Conservation (phyloP, 23 red algal genomes). For the Gracilaria gracilis region DNA sequence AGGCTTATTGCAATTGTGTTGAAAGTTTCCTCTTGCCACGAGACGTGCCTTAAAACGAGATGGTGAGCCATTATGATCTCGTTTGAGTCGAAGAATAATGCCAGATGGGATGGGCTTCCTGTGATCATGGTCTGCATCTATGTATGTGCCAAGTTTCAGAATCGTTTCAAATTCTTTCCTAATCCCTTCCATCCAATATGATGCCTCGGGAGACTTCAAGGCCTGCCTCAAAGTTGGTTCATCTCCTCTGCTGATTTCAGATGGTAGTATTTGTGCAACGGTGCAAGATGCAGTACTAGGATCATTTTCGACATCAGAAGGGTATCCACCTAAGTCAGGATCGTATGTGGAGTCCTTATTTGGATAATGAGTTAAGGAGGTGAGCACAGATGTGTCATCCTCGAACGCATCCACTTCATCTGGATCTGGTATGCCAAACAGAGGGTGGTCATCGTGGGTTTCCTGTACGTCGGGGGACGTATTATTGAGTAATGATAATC, state of each 20-base stretch:
- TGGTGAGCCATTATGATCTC: constrained; percentile 15
- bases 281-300: neutral
- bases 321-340: neutral
- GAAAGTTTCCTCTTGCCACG: constrained; percentile 50
- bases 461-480: no score
- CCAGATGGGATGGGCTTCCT: constrained; percentile 8
- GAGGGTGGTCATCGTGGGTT: no score
- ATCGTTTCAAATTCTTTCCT: constrained; percentile 41
- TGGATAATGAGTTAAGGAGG: constrained; percentile 3
- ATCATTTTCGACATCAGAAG: neutral
- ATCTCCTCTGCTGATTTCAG: constrained; percentile 11
- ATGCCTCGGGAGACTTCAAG: neutral
- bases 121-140: neutral
- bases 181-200: constrained; percentile 32
- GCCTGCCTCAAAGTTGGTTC: constrained; percentile 26
- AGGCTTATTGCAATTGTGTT: neutral
- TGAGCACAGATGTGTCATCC: neutral
- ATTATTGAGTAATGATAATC: neutral
- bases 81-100: constrained; percentile 45
- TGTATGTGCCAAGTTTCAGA: neutral
- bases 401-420: no score
- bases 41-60: constrained; percentile 45
- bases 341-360: neutral
- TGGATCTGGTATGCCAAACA: no score
- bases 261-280: neutral